These are phyloP conservation scores for Ascosphaera apis DNA, from an alignment of 2,329 filamentous ascomycete species.

Conservation along the genomic window DNA sequence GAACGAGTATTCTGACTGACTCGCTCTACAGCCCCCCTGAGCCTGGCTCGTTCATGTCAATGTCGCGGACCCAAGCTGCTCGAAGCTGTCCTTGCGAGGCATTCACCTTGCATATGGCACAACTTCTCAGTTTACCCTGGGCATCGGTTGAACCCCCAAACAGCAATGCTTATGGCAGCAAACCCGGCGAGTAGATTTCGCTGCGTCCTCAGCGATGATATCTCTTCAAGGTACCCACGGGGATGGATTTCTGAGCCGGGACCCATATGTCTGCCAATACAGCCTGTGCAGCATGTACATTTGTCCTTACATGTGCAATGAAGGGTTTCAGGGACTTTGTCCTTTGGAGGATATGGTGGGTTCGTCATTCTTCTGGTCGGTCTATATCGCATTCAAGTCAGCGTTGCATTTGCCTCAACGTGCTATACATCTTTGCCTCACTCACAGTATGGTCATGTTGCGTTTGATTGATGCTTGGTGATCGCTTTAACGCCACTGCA, in stretches of 20 bases:
- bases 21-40: too few species aligned
- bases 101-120: too few species aligned
- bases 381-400: neutral
- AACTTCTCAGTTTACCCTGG: neutral
- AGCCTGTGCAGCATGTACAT: neutral
- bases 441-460: too few species aligned
- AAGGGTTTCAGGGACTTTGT: neutral
- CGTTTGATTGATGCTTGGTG: too few species aligned
- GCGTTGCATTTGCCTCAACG: neutral
- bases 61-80: too few species aligned
- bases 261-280: neutral
- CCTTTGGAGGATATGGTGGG: neutral
- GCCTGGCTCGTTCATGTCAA: too few species aligned
- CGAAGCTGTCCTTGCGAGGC: too few species aligned
- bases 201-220: neutral
- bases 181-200: neutral
- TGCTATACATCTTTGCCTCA: neutral
- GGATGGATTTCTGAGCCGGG: neutral
- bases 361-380: slow-evolving; percentile 1
- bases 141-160: neutral
- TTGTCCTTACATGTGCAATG: neutral
- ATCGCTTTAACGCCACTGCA: too few species aligned
- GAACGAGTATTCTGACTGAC: too few species aligned
- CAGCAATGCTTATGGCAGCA: neutral
- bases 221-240: neutral